Conservation (phyloP, 2,329 filamentous ascomycete genomes). For the Clonostachys solani region DNA sequence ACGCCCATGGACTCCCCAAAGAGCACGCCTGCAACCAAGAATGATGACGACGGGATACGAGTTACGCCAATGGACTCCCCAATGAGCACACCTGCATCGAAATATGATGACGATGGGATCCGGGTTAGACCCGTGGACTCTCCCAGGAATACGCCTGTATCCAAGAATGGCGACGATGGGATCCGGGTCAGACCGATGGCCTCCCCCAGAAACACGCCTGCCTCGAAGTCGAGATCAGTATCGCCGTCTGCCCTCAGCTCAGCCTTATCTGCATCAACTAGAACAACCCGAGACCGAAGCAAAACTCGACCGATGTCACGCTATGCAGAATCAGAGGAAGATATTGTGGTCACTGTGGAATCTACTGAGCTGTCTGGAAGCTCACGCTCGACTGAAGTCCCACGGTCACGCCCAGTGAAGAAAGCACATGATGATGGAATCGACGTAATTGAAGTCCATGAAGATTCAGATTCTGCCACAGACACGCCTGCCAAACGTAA, state of each 20-base stretch:
- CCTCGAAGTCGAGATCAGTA: background rate
- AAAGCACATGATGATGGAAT: conserved; percentile 1
- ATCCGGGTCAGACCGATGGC: conserved; percentile 16
- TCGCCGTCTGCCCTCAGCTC: background rate
- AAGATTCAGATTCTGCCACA: conserved; percentile 28
- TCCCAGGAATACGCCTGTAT: background rate
- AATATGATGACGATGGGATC: too few relatives aligned
- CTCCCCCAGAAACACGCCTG: conserved; percentile 1
- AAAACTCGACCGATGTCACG: conserved; percentile 10
- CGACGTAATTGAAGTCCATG: conserved; percentile 21
- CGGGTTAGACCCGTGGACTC: too few relatives aligned
- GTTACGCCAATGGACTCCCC: conserved; percentile 1
- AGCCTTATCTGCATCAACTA: conserved; percentile 10
- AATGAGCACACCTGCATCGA: background rate
- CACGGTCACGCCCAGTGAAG: too few relatives aligned
- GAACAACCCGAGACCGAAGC: conserved; percentile 14
- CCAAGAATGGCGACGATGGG: conserved; percentile 16
- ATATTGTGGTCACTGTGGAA: conserved; percentile 19
- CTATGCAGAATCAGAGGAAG: conserved; percentile 7
- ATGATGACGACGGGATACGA: conserved; percentile 1
- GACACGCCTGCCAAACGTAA: conserved; percentile 32
- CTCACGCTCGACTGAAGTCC: too few relatives aligned
- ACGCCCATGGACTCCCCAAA: conserved; percentile 8
- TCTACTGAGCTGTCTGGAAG: conserved; percentile 10
- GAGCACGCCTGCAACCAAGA: background rate